Base-by-base conservation (phyloP, 208 protist species). In the Leishmania martiniquensis region DNA sequence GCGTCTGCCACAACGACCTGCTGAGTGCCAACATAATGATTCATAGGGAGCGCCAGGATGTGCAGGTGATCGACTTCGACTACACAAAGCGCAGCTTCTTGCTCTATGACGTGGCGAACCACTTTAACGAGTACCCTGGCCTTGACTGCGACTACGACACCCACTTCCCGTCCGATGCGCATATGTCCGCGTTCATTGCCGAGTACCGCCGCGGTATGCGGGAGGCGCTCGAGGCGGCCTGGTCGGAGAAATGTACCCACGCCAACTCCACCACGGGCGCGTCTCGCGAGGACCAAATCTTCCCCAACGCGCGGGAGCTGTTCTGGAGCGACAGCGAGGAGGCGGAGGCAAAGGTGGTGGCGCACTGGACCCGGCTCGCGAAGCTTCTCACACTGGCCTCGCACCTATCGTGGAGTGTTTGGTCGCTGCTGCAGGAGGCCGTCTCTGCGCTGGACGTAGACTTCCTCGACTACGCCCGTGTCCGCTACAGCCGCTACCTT, bases 21-120 rank as follows among this genome's bases (percentile, higher is more conserved):
- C 92, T 98, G 68, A 89, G 89, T 65, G 95, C 90, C n/a, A 98
- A 98, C 76, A 82, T 98, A 32, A 95, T 98, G 92, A 89, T 91
- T 12, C 84, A 95, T 78, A 80, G 39, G 44, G 67, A 29, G 34
- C 89, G 69, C 42, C 80, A 88, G 9, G 73, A 80, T 17, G 77
- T 97, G n/a, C 89, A 86, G 57, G 90, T 98, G 66, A 98, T 98
- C 81, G 96, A 98, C 85, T 98, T 97, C 81, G 96, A 98, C 75
- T 98, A 98, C 85, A 89, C 87, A 0, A 91, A 88, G 68, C 87
- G 93, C 15, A 93, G 97, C 81, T 98, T 90, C 73, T 76, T 96
- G 70, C 73, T 95, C 0, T 98, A 96, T 78, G 96, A 98, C 71
- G 80, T 97, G 52, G 96, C 91, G 5, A 98, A 98, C 80, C 93